Conservation (phyloP, 805 yeast species). For the Torulaspora franciscae region DNA sequence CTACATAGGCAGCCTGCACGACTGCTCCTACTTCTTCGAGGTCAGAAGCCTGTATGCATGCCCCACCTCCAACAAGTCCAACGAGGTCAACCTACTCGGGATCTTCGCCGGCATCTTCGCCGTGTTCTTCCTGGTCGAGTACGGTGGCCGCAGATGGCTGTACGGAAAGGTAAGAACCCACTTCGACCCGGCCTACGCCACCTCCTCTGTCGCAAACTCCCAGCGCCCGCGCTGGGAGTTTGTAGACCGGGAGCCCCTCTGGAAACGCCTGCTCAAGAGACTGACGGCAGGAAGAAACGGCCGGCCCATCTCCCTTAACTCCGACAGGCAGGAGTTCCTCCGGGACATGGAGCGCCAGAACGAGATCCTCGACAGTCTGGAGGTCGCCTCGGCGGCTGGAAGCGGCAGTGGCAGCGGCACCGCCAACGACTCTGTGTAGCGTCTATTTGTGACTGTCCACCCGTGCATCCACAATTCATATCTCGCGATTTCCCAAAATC, state of each 20-base stretch:
- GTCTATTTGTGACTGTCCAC: conserved; percentile 2
- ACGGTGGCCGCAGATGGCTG: conserved; percentile 37
- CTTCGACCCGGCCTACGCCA: conserved; percentile 5
- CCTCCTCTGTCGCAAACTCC: conserved; percentile 26
- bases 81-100: conserved; percentile 60
- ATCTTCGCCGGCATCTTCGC: conserved; percentile 53
- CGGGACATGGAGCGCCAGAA: conserved; percentile 41
- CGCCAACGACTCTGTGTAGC: not conserved
- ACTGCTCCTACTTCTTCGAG: conserved; percentile 80
- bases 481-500: not conserved
- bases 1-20: conserved; percentile 65
- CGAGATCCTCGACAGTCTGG: conserved; percentile 39
- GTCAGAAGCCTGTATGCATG: conserved; percentile 83
- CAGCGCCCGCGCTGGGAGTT: conserved; percentile 39
- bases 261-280: conserved; percentile 8
- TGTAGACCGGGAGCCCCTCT: conserved; percentile 21
- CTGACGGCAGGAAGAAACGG: not conserved
- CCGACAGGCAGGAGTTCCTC: conserved; percentile 31
- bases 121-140: conserved; percentile 38
- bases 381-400: conserved; percentile 14
- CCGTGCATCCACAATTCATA: not conserved
- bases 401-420: conserved; percentile 2
- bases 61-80: conserved; percentile 66
- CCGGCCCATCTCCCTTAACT: conserved; percentile 13
- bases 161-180: conserved; percentile 18